Conservation (phyloP, 768 basidiomycete species). For the Lactarius sp. region DNA sequence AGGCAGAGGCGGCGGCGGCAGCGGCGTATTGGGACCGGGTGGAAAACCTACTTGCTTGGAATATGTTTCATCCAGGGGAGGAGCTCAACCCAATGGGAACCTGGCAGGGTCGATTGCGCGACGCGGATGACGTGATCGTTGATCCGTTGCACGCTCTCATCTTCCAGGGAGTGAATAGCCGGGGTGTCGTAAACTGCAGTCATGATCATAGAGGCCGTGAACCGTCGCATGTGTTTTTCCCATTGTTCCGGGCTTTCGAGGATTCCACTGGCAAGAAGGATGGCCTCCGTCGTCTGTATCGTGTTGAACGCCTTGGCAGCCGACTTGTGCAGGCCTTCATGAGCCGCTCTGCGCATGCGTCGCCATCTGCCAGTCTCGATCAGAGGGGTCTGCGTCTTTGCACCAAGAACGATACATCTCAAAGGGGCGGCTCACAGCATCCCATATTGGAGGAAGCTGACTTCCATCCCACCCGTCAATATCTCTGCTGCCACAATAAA, state of each 20-base stretch:
- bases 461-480: conserved; percentile 20
- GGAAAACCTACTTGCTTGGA: conserved; percentile 16
- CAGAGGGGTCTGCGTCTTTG: neutral
- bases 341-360: conserved; percentile 21
- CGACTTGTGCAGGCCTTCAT: conserved; percentile 22
- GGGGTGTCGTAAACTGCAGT: conserved; percentile 21
- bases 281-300: conserved; percentile 19
- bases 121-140: conserved; percentile 23
- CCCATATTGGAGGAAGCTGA: conserved; percentile 22
- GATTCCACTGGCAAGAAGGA: conserved; percentile 15
- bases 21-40: neutral
- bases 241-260: conserved; percentile 16
- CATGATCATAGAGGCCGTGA: conserved; percentile 25
- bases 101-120: conserved; percentile 11
- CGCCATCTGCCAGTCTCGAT: conserved; percentile 15
- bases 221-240: conserved; percentile 23
- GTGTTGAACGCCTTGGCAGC: conserved; percentile 18
- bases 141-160: conserved; percentile 15
- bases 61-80: conserved; percentile 24
- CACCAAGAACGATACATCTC: neutral
- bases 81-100: conserved; percentile 22
- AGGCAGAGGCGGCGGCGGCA: neutral
- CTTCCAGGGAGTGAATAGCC: conserved; percentile 16
- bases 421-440: conserved; percentile 9
- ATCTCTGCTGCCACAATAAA: conserved; percentile 24